Base-by-base conservation (phyloP, 2,329 filamentous ascomycete genomes). In the Conoideocrella luteorostrata region DNA sequence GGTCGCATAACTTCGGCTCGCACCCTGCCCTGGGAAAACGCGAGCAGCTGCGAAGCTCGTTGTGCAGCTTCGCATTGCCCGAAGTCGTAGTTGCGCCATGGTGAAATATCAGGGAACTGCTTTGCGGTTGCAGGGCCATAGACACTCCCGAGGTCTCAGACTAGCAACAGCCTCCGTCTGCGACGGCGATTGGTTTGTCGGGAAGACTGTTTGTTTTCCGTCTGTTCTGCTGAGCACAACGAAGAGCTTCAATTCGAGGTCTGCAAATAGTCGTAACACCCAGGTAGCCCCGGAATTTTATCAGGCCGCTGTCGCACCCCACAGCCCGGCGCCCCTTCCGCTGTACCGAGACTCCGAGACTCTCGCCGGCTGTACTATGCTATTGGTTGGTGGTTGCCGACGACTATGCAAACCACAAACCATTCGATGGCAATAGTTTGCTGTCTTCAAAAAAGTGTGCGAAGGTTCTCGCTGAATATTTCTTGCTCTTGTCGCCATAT, bases 11-110 rank as follows among this genome's bases (percentile, higher is more conserved):
- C 47, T 51, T 52, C 63, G 61, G 17, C 40, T 24, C 34, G 50
- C 30, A 39, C 46, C 44, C 43, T 50, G 50, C 46, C 48, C 36
- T 41, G 20, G 48, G 37, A 21, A 43, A 44, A 40, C 51, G 54
- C 47, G 35, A 57, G 52, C 47, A 13, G 44, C 26, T 5, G 43
- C 40, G 37, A 49, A 47, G 50, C 59, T 53, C 12, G 28, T 15
- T 13, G 33, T 33, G 29, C 21, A 54, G 47, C 60, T 58, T 41
- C 20, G 33, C 39, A 46, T 34, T 41, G 57, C 53, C 53, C 57
- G 56, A 47, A 59, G 52, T 55, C 61, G 60, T 28, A 63, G 45
- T 45, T 62, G 60, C 45, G 59, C 56, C 61, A 64, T 63, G 36
- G 56, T 40, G 38, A 39, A 40, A 18, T 39, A 41, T 33, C 26